These are phyloP conservation scores for Alternaria triticimaculans DNA, from an alignment of 2,329 filamentous ascomycete species.

Conservation along the genomic window DNA sequence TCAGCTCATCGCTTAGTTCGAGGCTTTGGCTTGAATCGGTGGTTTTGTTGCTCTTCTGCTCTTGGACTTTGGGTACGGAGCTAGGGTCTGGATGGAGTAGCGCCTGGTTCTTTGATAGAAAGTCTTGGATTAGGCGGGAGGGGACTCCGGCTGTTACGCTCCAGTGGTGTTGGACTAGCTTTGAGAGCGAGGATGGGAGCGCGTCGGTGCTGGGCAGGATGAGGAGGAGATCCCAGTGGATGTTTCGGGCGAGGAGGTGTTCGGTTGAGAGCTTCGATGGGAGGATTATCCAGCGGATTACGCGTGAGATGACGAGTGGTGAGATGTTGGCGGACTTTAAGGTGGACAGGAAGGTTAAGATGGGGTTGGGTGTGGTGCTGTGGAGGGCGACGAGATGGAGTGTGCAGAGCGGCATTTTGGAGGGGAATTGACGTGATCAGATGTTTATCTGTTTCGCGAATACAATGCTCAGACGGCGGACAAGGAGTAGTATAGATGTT, in stretches of 20 bases:
- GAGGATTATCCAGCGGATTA: conserved; percentile 59
- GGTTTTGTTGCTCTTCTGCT: conserved; percentile 13
- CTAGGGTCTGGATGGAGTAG: conserved; percentile 48
- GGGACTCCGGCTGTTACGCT: conserved; percentile 54
- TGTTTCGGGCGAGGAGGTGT: conserved; percentile 50
- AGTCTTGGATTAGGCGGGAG: conserved; percentile 49
- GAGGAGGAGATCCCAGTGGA: conserved; percentile 58
- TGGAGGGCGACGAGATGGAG: conserved; percentile 56
- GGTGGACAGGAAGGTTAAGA: conserved; percentile 51
- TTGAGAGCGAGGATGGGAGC: conserved; percentile 35
- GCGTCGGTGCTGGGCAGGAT: conserved; percentile 45
- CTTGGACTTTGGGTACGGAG: conserved; percentile 48
- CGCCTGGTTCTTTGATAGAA: conserved; percentile 45
- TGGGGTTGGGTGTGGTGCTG: conserved; percentile 38
- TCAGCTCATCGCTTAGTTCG: conserved; percentile 61
- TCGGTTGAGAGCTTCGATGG: conserved; percentile 52
- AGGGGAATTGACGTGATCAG: not conserved
- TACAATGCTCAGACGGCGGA: not conserved
- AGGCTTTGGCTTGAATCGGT: conserved; percentile 46
- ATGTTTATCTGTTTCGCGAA: not conserved
- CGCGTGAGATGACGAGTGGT: conserved; percentile 53
- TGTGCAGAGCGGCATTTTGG: conserved; percentile 58
- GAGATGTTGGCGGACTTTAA: conserved; percentile 44
- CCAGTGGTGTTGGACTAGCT: conserved; percentile 42
- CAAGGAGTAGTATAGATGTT: not conserved